phyloP scores from a whole-genome alignment of 108 stramenopile species.

The Mediolabrus comicus region DNA sequence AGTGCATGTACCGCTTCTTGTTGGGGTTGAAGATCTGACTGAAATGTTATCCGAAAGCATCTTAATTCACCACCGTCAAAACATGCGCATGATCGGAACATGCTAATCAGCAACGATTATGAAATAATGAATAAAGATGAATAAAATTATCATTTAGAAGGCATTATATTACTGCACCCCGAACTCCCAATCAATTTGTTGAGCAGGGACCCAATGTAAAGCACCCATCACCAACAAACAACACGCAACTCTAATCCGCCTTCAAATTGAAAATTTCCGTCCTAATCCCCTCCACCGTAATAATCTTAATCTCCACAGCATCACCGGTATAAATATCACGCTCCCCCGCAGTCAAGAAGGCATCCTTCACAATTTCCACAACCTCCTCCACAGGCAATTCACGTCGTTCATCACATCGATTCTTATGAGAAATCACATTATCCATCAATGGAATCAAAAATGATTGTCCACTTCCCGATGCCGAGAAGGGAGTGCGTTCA shows the following conservation, averaged over 20 bases:
- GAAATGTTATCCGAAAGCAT: too few species aligned
- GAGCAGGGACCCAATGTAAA: too few species aligned
- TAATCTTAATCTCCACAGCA: constrained; percentile 92
- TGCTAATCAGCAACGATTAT: too few species aligned
- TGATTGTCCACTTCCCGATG: constrained; percentile 88
- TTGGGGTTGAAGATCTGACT: too few species aligned
- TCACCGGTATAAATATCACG: constrained; percentile 98
- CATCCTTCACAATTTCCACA: constrained; percentile 95
- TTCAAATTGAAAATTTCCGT: constrained; percentile 84
- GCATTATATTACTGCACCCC: too few species aligned
- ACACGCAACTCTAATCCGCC: constrained; percentile 76
- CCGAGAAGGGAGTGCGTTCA: constrained; percentile 88
- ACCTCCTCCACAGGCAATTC: constrained; percentile 83
- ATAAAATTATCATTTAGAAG: too few species aligned
- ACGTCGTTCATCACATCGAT: constrained; percentile 87
- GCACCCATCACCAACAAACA: constrained; percentile 3
- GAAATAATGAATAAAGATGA: too few species aligned
- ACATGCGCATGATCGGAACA: too few species aligned
- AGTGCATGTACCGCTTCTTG: too few species aligned
- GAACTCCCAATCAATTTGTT: too few species aligned
- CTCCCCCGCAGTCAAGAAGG: constrained; percentile 94
- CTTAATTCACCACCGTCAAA: too few species aligned
- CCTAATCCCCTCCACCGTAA: constrained; percentile 83
- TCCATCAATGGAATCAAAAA: constrained; percentile 93
- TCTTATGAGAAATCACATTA: constrained; percentile 94